Conservation (phyloP, 176 grass and related monocot genomes). For the Alloteropsis semialata region DNA sequence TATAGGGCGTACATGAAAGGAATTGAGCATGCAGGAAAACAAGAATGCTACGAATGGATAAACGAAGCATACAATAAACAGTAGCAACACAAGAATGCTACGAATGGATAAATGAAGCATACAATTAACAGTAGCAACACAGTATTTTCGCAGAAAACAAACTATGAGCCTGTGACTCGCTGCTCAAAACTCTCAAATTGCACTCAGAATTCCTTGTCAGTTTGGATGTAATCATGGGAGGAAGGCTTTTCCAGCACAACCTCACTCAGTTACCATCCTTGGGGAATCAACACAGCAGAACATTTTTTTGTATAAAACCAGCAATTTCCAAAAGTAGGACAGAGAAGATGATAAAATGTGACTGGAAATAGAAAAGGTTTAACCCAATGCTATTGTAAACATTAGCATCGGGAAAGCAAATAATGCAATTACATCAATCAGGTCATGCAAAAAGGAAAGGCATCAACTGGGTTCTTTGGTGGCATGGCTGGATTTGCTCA, state of each 20-base stretch:
- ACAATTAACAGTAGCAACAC: neutral
- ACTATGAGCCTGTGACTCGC: too few relatives aligned
- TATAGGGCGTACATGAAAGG: too few relatives aligned
- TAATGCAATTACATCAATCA: neutral
- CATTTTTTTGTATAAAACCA: neutral
- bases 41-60: too few relatives aligned
- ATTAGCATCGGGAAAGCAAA: neutral
- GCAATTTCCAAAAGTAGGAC: neutral
- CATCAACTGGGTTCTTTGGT: neutral
- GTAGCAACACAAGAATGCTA: neutral
- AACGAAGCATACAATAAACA: too few relatives aligned
- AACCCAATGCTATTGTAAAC: neutral
- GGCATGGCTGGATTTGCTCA: neutral
- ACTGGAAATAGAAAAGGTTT: neutral
- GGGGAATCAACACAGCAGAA: neutral
- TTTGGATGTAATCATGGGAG: conserved; percentile 4
- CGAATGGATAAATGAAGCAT: neutral
- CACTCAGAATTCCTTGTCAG: neutral
- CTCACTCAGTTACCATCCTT: conserved; percentile 3
- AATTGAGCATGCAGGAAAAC: too few relatives aligned
- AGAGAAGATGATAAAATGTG: neutral
- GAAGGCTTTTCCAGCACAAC: neutral
- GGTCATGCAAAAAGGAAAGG: neutral
- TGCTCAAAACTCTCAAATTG: neutral
- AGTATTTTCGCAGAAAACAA: neutral